Evolutionary conservation across 208 protist genomes (phyloP).

Genomic region (Trypanosoma grayi): DNA sequence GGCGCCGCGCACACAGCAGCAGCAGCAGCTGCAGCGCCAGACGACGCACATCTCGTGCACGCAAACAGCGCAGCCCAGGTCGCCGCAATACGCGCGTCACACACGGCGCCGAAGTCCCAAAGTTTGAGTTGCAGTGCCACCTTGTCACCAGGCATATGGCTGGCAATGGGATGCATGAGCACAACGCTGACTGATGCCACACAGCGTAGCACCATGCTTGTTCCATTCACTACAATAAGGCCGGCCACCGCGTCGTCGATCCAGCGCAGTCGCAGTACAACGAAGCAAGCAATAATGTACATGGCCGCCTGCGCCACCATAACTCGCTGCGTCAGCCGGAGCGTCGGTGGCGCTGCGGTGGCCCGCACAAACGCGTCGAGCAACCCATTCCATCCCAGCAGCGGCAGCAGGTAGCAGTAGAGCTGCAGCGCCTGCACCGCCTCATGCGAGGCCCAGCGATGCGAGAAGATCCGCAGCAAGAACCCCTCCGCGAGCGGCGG

Average conservation of each 20-base stretch:
- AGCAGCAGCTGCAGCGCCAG: not conserved
- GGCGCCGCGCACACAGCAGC: not conserved
- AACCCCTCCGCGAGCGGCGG: conserved; percentile 55
- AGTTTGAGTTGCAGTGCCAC: not conserved
- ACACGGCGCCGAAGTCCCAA: not conserved
- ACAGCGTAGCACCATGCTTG: conserved; percentile 46
- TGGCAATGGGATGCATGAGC: conserved; percentile 12
- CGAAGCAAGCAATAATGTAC: conserved; percentile 57
- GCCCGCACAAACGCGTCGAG: conserved; percentile 83
- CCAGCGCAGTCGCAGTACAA: conserved; percentile 26
- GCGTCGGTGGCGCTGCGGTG: conserved; percentile 32
- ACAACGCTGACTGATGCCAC: conserved; percentile 35
- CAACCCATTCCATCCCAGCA: conserved; percentile 84
- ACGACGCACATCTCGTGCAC: conserved; percentile 5
- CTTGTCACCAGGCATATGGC: not conserved
- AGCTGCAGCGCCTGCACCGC: conserved; percentile 67
- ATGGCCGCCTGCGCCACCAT: conserved; percentile 51
- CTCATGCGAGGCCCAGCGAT: conserved; percentile 61
- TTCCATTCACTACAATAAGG: conserved; percentile 49
- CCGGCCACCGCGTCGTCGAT: conserved; percentile 17
- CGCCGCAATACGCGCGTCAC: conserved; percentile 3
- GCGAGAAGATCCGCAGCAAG: conserved; percentile 69
- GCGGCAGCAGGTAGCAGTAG: conserved; percentile 76
- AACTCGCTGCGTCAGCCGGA: conserved; percentile 43
- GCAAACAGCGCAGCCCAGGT: conserved; percentile 14